Percentiles rank a stretch among this genome's conserved stretches.
Evolutionary conservation across 306 rosid species (phyloP).

Genomic region (Acacia confusa): DNA sequence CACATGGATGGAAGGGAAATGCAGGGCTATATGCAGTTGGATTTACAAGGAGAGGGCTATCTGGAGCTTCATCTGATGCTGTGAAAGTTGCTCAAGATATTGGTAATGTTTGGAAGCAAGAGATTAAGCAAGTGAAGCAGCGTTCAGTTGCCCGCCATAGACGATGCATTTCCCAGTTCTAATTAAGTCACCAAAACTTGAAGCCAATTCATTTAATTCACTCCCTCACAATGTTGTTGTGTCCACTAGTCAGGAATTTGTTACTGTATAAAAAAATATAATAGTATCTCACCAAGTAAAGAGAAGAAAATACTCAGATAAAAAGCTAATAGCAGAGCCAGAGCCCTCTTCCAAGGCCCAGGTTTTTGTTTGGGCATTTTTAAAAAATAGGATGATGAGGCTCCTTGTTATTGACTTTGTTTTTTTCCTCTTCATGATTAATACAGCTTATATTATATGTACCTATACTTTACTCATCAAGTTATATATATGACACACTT

Average conservation of each 20-base stretch:
- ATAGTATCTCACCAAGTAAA: constrained; percentile 23
- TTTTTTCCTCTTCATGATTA: background rate
- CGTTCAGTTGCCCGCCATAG: constrained; percentile 58
- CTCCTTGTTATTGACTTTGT: constrained; percentile 26
- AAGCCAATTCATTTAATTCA: background rate
- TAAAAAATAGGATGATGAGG: constrained; percentile 64
- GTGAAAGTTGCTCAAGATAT: constrained; percentile 74
- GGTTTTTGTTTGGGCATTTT: constrained; percentile 57
- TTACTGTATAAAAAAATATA: constrained; percentile 29
- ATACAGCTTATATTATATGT: constrained; percentile 40
- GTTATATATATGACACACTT: constrained; percentile 17
- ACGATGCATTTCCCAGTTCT: constrained; percentile 87
- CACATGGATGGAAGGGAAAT: constrained; percentile 91
- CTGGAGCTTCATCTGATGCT: constrained; percentile 86
- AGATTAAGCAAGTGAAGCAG: constrained; percentile 62
- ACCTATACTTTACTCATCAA: constrained; percentile 36
- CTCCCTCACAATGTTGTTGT: background rate
- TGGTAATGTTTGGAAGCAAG: constrained; percentile 69
- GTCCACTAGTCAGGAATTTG: constrained; percentile 29
- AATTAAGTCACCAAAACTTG: background rate
- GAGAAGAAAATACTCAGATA: constrained; percentile 17
- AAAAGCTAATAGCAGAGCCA: constrained; percentile 46
- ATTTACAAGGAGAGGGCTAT: constrained; percentile 88
- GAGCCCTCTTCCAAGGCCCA: constrained; percentile 87
- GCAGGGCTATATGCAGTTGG: constrained; percentile 92